Percentiles rank a stretch among this genome's conserved stretches.
phyloP scores from a whole-genome alignment of 1,139 yeast species.

The Blastobotrys arbuscula region DNA sequence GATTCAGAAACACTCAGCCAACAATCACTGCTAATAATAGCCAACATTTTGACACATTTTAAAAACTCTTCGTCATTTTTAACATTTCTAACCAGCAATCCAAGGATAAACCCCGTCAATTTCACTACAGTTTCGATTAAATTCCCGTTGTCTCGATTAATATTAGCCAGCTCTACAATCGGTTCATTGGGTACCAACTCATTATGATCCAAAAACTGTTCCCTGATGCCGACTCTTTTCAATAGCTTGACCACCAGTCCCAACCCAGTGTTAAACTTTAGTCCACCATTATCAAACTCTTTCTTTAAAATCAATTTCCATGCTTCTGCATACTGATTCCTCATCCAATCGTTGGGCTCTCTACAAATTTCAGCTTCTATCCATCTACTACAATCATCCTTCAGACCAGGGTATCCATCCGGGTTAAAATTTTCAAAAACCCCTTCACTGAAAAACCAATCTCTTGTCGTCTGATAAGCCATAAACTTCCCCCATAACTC shows the following conservation, averaged over 20 bases:
- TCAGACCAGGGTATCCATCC: constrained; percentile 3
- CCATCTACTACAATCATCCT: constrained; percentile 11
- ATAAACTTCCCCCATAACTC: constrained; percentile 9
- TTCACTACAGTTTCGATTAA: background rate
- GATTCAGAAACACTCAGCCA: background rate
- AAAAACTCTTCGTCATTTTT: background rate
- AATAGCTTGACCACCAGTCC: background rate
- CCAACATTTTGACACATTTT: background rate
- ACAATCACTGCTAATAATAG: constrained; percentile 2
- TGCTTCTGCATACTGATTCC: constrained; percentile 11
- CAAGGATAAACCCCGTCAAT: background rate
- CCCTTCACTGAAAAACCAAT: constrained; percentile 10
- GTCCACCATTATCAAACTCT: background rate
- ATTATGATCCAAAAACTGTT: background rate
- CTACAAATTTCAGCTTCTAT: constrained; percentile 7
- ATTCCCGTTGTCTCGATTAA: background rate
- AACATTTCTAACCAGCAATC: background rate
- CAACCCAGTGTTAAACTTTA: background rate
- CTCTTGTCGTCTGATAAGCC: constrained; percentile 6
- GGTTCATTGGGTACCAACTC: background rate
- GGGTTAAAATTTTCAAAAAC: constrained; percentile 6
- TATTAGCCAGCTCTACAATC: background rate
- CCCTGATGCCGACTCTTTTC: background rate
- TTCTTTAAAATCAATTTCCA: constrained; percentile 8
- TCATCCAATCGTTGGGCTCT: constrained; percentile 10